Base-by-base conservation (phyloP, 352 stramenopile genomes). In the Globisporangium cylindrosporum region DNA sequence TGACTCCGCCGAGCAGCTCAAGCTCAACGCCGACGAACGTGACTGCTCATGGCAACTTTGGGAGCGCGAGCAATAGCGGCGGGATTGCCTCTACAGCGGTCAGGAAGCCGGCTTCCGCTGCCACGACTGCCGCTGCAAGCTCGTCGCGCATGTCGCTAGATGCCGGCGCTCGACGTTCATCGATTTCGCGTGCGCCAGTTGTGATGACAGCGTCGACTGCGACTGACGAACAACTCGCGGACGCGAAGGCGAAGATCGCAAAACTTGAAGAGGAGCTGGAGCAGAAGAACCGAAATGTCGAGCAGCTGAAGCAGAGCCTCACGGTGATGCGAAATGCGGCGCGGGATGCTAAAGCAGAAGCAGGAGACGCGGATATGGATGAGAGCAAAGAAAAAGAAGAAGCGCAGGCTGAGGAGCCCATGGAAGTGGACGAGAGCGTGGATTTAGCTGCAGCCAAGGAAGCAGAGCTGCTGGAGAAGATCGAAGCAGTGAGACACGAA, bases 261-360 rank as follows among this genome's bases (percentile, higher is more conserved):
- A 88, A 81, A 62, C 72, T 93, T 34, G 82, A 93, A 65, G 77
- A 88, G 55, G 81, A 90, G 49, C 66, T 93, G 59, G 82, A 93
- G 46, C 79, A 93, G 67, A 86, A 87, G 62, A 88, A 87, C 58
- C 71, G 81, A 15, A 74, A 85, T 29, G 78, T 91, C 3, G 80
- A 91, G 64, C 84, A 92, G 68, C 61, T 91, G 46, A 86, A 86
- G 58, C 84, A 92, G 56, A 91, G 76, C 29, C 55, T 91, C 15
- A 59, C 66, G 0, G 76, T 86, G 36, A 75, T 90, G 66, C 80
- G 85, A 46, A 77, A 92, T 51, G 63, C 59, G 2, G 70, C 65
- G 14, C 34, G 25, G 0, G 58, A 43, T 29, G 73, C n/a, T 60
- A 73, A 60, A 53, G 25, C 18, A 4, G 69, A 74, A 32, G 32